Conservation (phyloP, 2,329 filamentous ascomycete species). For the Botrytis fragariae region DNA sequence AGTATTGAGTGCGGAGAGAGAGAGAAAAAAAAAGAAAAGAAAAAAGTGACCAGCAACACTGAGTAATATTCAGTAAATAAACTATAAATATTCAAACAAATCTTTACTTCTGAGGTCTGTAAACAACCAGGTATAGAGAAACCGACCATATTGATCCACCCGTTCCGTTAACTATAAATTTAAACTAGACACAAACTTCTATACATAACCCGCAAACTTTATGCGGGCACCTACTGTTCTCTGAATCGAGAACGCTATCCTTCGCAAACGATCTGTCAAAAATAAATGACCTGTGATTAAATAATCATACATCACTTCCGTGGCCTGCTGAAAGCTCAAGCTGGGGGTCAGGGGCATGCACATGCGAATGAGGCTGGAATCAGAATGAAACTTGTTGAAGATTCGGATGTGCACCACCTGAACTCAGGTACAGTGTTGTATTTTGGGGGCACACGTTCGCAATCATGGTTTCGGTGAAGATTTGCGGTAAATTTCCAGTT, state of each 20-base stretch:
- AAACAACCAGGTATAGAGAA: not conserved
- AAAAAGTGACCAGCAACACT: not conserved
- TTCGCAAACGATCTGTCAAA: not conserved
- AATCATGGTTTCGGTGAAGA: not conserved
- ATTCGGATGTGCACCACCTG: not conserved
- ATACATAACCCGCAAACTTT: not conserved
- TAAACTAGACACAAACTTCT: not conserved
- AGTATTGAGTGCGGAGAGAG: not conserved
- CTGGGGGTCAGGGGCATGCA: conserved; percentile 6
- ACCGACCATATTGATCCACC: not conserved
- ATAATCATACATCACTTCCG: not conserved
- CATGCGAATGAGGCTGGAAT: conserved; percentile 3
- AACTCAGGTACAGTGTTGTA: not conserved
- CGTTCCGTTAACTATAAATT: not conserved
- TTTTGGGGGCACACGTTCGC: not conserved
- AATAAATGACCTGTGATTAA: not conserved
- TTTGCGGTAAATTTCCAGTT: not conserved
- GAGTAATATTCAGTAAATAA: not conserved
- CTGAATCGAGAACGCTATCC: not conserved
- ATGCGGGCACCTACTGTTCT: not conserved
- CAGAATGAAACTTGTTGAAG: not conserved
- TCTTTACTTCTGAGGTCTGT: not conserved
- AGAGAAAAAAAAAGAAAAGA: not conserved
- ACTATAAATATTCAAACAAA: too few species aligned
- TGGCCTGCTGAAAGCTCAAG: not conserved